Evolutionary conservation across 2,329 filamentous ascomycete species (phyloP), one percentile per base, ranked within the genome.

Genomic region (Ceratocystiopsis minuta): DNA sequence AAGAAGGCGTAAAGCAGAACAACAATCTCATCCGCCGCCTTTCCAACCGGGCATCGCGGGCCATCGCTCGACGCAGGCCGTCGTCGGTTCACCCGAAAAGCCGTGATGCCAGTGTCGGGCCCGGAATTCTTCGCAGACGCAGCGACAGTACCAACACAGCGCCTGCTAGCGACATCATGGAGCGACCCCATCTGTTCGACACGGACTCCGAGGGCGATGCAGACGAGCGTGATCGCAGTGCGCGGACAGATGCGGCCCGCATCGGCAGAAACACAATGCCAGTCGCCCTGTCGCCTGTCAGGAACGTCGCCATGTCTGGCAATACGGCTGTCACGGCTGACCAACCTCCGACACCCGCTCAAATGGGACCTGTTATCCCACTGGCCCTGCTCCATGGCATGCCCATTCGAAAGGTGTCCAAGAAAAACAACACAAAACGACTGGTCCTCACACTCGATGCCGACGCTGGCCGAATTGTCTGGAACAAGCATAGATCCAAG

Each of bases 51-150:
- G 84, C 86, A 6, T 75, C 78, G 74, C 58, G 78, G 69, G 61
- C 79, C 66, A 57, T 76, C 55, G 61, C 60, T 34, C 70, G 78
- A 46, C 75, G 86, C 48, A 72, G 87, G 46, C 78, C 80, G 47
- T 92, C 84, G 15, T 86, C 83, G 3, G 78, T 78, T 1, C 72
- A 80, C 37, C 73, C 80, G 16, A 75, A 78, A 46, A 84, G 80
- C 55, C 77, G 87, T 36, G 86, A 95, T 54, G 78, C 82, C 47
- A 95, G 87, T 55, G 79, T 86, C 20, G 90, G 90, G 0, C 90
- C 90, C 2, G 80, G 86, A 43, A 81, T 94, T 41, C 75, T 93
- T 59, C 77, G 88, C 47, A 72, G 54, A 18, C 77, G 87, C 49
- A 95, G 87, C 58, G 86, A 92, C 58, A 94, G 87, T 63, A 90